Base-by-base conservation (phyloP, 345 rosid species). In the Eucalyptus albens region DNA sequence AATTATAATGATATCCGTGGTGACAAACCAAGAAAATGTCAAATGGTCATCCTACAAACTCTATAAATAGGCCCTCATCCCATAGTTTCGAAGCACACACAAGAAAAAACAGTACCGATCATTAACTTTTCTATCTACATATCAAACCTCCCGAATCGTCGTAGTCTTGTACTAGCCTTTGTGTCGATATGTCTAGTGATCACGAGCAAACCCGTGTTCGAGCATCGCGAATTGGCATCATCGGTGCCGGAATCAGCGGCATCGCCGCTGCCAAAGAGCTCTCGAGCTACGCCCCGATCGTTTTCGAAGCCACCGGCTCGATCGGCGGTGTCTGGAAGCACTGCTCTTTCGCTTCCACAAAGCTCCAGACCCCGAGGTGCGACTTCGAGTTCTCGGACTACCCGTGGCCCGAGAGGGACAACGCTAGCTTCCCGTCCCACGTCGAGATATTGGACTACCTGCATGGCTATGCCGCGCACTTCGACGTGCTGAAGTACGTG, bases 311-410 rank as follows among this genome's bases (percentile, higher is more conserved):
- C 85, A 92, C 95, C 22, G 94, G 93, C 89, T 95, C 95, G 4
- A 87, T 97, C 29, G 99, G 99, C 37, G 99, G 99, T n/a, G 98
- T 97, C 27, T 96, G 99, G 99, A 94, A 91, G 86, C 95, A 94
- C 82, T 96, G 99, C 89, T 93, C 97, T 81, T 96, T 94, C 88
- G 83, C 87, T 15, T 96, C 99, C 4, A 97, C 99, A 51, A 96
- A 94, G 88, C 97, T 97, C 62, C 99, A 97, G 88, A 95, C 99
- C 31, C 85, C 93, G 56, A 94, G 98, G 89, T 87, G 80, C 21
- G 95, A 92, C 90, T 97, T 95, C 72, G 98, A 97, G 93, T 97
- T 96, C 94, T 91, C 97, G 44, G 99, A 97, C 89, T 96, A 94
- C 86, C 98, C 95, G 37, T 97, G 99, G 99, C 95, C 95, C 51